These are phyloP conservation scores for Dalechampia spathulata DNA, from an alignment of 441 rosid genomes.

Conservation along the genomic window DNA sequence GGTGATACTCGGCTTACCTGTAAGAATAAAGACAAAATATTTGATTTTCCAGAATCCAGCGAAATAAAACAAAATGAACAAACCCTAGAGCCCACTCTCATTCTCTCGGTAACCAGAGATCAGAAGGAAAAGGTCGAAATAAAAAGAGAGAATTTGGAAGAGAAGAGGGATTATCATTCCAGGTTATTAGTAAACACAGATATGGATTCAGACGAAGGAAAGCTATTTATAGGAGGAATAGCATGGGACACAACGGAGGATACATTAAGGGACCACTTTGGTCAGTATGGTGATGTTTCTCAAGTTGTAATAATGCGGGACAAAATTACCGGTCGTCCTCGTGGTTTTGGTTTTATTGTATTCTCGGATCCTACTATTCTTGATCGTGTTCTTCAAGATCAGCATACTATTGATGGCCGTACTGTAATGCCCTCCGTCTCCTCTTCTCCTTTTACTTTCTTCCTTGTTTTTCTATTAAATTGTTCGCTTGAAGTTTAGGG, in stretches of 20 bases:
- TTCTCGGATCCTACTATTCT: conserved; percentile 71
- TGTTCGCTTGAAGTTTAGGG: too few relatives aligned
- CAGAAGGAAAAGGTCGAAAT: neutral
- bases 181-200: too few relatives aligned
- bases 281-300: conserved; percentile 60
- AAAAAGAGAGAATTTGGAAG: too few relatives aligned
- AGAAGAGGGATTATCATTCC: too few relatives aligned
- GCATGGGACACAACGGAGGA: conserved; percentile 91
- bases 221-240: conserved; percentile 89
- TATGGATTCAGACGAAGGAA: conserved; percentile 92
- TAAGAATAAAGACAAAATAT: neutral
- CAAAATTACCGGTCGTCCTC: conserved; percentile 70
- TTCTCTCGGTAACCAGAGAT: neutral
- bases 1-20: too few relatives aligned
- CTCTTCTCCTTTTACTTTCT: neutral
- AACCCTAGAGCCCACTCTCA: conserved; percentile 21
- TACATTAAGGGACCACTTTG: conserved; percentile 56
- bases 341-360: conserved; percentile 85
- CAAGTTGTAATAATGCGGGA: conserved; percentile 79
- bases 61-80: neutral
- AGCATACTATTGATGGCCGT: conserved; percentile 78
- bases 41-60: neutral
- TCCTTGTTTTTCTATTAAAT: too few relatives aligned
- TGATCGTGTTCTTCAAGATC: conserved; percentile 69
- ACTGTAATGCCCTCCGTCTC: conserved; percentile 28